These are phyloP conservation scores for Medicago lupulina DNA, from an alignment of 306 rosid species.

Conservation along the genomic window DNA sequence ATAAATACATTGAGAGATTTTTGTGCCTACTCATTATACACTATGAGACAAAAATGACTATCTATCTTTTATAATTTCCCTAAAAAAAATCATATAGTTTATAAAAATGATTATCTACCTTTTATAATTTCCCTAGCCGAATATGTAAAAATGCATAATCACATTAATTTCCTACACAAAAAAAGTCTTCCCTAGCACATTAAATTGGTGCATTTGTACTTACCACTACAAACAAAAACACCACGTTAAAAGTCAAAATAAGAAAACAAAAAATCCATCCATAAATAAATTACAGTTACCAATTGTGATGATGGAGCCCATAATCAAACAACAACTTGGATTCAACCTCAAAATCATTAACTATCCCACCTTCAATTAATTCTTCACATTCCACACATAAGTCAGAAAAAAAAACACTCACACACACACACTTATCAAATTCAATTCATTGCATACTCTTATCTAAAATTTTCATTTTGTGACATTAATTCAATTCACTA, in stretches of 20 bases:
- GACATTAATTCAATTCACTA: background rate
- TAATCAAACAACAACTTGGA: background rate
- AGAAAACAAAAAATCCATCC: background rate
- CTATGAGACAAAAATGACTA: no score
- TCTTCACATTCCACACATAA: background rate
- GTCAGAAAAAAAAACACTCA: no score
- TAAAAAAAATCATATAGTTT: no score
- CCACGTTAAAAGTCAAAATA: slow-evolving; percentile 4
- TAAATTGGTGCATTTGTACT: background rate
- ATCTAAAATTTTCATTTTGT: slow-evolving; percentile 1
- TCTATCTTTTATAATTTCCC: no score
- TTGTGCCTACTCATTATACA: no score
- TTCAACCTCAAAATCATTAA: slow-evolving; percentile 19
- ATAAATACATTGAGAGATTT: no score
- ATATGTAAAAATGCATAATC: background rate
- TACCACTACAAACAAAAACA: background rate
- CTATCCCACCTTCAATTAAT: slow-evolving; percentile 7
- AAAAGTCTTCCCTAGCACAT: background rate
- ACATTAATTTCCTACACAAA: background rate
- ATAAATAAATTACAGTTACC: background rate
- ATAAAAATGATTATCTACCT: no score
- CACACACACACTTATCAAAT: background rate
- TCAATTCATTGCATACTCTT: slow-evolving; percentile 29
- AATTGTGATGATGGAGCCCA: slow-evolving; percentile 18
- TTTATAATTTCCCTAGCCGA: no score